Percentiles rank a stretch among this genome's conserved stretches.
phyloP scores from a whole-genome alignment of 129 eudicot species.

The Flaveria ramosissima region DNA sequence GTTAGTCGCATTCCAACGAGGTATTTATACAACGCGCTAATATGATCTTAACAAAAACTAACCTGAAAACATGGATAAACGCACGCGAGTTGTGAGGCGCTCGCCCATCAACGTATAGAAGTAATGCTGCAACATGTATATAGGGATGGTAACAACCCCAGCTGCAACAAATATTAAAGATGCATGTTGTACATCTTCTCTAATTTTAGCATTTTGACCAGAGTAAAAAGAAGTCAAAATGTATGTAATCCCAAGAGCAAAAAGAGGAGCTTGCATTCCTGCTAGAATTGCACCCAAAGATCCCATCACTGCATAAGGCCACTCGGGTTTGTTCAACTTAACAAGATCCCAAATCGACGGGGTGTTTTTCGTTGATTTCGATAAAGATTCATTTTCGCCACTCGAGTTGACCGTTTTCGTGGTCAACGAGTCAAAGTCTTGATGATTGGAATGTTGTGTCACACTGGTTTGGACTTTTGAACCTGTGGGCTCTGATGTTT shows the following conservation, averaged over 20 bases:
- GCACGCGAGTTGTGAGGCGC: constrained; percentile 77
- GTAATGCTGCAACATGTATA: constrained; percentile 81
- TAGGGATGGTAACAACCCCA: constrained; percentile 57
- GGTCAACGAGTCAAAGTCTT: constrained; percentile 19
- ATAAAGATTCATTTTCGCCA: constrained; percentile 19
- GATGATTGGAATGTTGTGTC: background rate
- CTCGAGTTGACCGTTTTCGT: constrained; percentile 17
- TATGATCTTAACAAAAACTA: background rate
- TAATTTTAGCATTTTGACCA: constrained; percentile 48
- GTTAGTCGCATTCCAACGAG: background rate
- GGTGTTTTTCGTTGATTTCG: constrained; percentile 18
- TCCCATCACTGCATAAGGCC: constrained; percentile 75
- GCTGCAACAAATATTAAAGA: constrained; percentile 61
- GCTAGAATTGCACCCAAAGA: constrained; percentile 78
- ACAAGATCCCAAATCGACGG: constrained; percentile 70
- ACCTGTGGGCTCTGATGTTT: constrained; percentile 42
- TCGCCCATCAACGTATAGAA: constrained; percentile 83
- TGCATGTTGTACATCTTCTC: constrained; percentile 49
- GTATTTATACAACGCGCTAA: background rate
- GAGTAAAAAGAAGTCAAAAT: constrained; percentile 76
- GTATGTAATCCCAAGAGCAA: constrained; percentile 75
- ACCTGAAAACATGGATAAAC: constrained; percentile 85
- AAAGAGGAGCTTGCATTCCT: constrained; percentile 74
- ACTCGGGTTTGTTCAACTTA: constrained; percentile 68
- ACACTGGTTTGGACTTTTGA: constrained; percentile 24